These are phyloP conservation scores for Leccinum griseonigrum DNA, from an alignment of 1,284 basidiomycete genomes.

Conservation along the genomic window DNA sequence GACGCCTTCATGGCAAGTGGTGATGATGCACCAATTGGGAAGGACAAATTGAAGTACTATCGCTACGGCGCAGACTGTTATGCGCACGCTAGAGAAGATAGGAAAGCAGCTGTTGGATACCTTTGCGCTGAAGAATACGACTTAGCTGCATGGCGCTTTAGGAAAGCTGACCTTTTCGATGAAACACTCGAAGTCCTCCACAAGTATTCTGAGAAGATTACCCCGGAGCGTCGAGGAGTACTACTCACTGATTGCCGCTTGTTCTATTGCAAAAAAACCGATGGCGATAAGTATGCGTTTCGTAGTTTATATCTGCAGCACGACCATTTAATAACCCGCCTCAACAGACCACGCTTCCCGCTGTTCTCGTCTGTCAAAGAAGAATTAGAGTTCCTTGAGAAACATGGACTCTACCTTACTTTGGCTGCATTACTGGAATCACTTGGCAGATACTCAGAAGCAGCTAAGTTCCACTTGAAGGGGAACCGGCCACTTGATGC, in stretches of 20 bases:
- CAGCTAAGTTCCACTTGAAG: slow-evolving; percentile 52
- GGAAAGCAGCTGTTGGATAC: slow-evolving; percentile 47
- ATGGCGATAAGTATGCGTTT: slow-evolving; percentile 29
- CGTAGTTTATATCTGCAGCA: background rate
- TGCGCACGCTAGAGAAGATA: slow-evolving; percentile 38
- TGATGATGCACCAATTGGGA: slow-evolving; percentile 23
- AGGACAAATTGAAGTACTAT: slow-evolving; percentile 40
- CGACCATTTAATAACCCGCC: background rate
- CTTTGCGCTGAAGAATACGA: slow-evolving; percentile 43
- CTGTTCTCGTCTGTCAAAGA: slow-evolving; percentile 56
- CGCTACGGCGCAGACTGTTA: slow-evolving; percentile 56
- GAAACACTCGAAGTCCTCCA: slow-evolving; percentile 50
- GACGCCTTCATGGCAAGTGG: slow-evolving; percentile 47
- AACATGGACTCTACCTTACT: slow-evolving; percentile 51
- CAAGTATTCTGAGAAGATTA: slow-evolving; percentile 33
- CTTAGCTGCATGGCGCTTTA: slow-evolving; percentile 45
- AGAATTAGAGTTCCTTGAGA: slow-evolving; percentile 55
- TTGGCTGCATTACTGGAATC: slow-evolving; percentile 48
- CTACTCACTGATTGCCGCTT: slow-evolving; percentile 49
- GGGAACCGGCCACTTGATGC: slow-evolving; percentile 53
- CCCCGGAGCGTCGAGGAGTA: slow-evolving; percentile 34
- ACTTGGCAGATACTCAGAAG: slow-evolving; percentile 45
- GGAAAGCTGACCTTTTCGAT: slow-evolving; percentile 50
- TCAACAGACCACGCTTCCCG: slow-evolving; percentile 42
- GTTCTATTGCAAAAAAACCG: slow-evolving; percentile 44